Conservation (phyloP, 1,284 basidiomycete genomes). For the Trametes pubescens region DNA sequence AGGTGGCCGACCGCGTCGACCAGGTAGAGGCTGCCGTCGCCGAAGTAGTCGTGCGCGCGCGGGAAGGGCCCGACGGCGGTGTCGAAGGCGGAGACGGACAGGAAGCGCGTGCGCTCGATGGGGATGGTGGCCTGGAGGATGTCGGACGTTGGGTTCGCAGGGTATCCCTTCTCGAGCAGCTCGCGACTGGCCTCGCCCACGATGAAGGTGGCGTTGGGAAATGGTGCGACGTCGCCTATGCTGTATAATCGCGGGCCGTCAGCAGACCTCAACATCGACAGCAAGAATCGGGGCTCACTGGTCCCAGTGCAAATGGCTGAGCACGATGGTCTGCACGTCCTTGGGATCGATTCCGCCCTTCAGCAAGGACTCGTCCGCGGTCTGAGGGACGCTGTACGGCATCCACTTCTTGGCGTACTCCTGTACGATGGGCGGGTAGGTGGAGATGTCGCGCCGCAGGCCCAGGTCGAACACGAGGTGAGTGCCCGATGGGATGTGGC, state of each 20-base stretch:
- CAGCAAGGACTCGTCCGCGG: conserved; percentile 54
- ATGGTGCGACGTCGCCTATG: conserved; percentile 54
- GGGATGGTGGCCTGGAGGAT: conserved; percentile 52
- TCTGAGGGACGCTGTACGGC: conserved; percentile 47
- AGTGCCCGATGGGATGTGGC: conserved; percentile 49
- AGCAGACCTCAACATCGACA: background rate
- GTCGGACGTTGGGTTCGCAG: conserved; percentile 45
- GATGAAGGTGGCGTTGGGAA: conserved; percentile 55
- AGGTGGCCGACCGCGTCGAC: conserved; percentile 63
- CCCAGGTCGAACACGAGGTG: conserved; percentile 62
- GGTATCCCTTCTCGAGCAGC: conserved; percentile 50
- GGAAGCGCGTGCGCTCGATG: conserved; percentile 49
- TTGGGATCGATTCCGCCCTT: conserved; percentile 55
- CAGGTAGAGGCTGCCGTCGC: conserved; percentile 64
- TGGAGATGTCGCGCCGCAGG: conserved; percentile 50
- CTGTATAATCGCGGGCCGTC: background rate
- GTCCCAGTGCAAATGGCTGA: conserved; percentile 59
- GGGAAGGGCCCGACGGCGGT: conserved; percentile 58
- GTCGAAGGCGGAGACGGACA: conserved; percentile 44
- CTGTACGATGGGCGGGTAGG: conserved; percentile 37
- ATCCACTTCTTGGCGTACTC: conserved; percentile 40
- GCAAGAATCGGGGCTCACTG: conserved; percentile 32
- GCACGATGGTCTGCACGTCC: conserved; percentile 52
- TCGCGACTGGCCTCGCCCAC: conserved; percentile 49
- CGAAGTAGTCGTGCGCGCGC: conserved; percentile 58